phyloP scores from a whole-genome alignment of 2,329 filamentous ascomycete genomes.

The Coleophoma eucalyptorum region DNA sequence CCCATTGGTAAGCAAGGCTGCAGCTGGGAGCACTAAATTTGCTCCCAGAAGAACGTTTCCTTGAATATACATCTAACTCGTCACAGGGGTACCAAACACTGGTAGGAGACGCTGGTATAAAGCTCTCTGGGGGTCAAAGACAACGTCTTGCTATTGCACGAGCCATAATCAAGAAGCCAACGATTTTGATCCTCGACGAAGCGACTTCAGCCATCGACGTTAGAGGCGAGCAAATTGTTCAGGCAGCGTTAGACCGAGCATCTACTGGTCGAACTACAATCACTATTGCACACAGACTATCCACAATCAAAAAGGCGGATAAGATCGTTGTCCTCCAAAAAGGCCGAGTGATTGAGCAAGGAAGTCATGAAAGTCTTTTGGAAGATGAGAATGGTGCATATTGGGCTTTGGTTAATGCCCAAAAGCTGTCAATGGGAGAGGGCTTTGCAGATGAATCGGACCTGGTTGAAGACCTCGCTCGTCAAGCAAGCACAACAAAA shows the following conservation, averaged over 20 bases:
- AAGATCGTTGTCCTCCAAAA: constrained; percentile 77
- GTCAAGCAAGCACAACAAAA: constrained; percentile 13
- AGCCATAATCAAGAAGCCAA: constrained; percentile 44
- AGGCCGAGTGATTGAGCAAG: constrained; percentile 70
- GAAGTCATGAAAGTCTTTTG: constrained; percentile 68
- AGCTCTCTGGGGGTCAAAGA: constrained; percentile 74
- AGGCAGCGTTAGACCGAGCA: constrained; percentile 75
- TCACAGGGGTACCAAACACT: constrained; percentile 15
- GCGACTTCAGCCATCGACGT: constrained; percentile 69
- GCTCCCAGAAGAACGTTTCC: no score
- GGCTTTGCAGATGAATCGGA: constrained; percentile 18
- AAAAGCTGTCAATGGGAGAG: constrained; percentile 24
- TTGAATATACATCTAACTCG: background rate
- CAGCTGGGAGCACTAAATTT: no score
- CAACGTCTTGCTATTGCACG: constrained; percentile 75
- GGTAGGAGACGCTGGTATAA: constrained; percentile 23
- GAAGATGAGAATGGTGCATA: constrained; percentile 55
- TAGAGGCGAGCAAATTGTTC: constrained; percentile 86
- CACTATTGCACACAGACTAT: constrained; percentile 88
- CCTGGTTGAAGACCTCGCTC: constrained; percentile 13
- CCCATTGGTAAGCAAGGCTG: constrained; percentile 37
- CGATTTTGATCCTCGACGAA: constrained; percentile 57
- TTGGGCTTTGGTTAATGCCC: constrained; percentile 46
- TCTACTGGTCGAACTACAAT: constrained; percentile 82
- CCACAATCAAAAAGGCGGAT: constrained; percentile 86